These are phyloP conservation scores for Aspergillus felis DNA, from an alignment of 2,329 filamentous ascomycete genomes.

Conservation along the genomic window DNA sequence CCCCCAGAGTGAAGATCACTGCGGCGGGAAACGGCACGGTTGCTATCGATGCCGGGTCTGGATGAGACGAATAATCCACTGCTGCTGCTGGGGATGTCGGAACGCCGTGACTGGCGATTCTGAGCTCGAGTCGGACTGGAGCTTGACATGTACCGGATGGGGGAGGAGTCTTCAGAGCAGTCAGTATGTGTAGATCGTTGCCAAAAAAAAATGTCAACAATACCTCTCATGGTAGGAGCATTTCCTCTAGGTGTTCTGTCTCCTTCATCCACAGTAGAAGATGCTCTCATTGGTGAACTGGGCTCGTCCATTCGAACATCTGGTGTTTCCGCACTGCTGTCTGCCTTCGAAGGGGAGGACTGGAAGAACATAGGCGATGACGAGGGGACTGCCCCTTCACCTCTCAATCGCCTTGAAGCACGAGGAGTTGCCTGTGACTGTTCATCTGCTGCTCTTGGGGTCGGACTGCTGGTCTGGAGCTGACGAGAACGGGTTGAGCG, in stretches of 20 bases:
- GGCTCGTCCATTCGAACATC: conserved; percentile 42
- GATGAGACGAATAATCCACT: conserved; percentile 80
- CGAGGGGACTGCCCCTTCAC: conserved; percentile 46
- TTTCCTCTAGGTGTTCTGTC: conserved; percentile 43
- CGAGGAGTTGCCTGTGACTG: conserved; percentile 44
- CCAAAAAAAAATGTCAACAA: background rate
- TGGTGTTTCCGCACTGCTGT: conserved; percentile 37
- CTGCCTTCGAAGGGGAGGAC: conserved; percentile 52
- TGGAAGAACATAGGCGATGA: conserved; percentile 81
- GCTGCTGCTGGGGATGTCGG: conserved; percentile 74
- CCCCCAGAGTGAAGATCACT: conserved; percentile 85
- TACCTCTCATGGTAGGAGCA: conserved; percentile 37
- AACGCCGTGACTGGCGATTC: conserved; percentile 54
- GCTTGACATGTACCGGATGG: conserved; percentile 84
- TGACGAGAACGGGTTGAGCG: conserved; percentile 30
- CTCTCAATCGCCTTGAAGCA: conserved; percentile 39
- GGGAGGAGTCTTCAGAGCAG: conserved; percentile 70
- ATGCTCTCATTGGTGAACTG: conserved; percentile 46
- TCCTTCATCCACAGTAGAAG: conserved; percentile 37
- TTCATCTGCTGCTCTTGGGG: conserved; percentile 14
- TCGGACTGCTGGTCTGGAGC: conserved; percentile 30
- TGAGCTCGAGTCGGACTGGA: conserved; percentile 71
- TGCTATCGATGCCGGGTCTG: conserved; percentile 49
- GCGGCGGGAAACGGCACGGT: conserved; percentile 58
- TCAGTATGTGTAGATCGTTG: background rate